These are phyloP conservation scores for Carex littledalei DNA, from an alignment of 176 grass and related monocot genomes.

Conservation along the genomic window DNA sequence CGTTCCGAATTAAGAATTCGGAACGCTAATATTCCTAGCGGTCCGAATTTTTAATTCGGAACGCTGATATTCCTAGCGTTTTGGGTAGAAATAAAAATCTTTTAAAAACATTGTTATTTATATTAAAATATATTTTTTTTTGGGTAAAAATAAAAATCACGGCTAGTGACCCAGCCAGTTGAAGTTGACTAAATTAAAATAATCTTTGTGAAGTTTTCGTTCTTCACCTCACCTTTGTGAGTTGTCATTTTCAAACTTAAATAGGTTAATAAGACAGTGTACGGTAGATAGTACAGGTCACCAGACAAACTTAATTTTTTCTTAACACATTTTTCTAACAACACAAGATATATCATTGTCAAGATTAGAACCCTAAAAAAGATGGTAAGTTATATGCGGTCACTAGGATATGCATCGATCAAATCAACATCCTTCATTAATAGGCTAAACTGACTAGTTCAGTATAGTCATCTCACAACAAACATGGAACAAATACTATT, in stretches of 20 bases:
- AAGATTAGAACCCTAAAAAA: neutral
- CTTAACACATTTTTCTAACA: neutral
- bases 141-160: too few species aligned
- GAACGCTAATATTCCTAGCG: too few species aligned
- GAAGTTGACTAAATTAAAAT: neutral
- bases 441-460: neutral
- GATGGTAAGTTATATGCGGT: neutral
- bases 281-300: neutral
- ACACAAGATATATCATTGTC: neutral
- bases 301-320: neutral
- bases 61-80: too few species aligned
- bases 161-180: neutral
- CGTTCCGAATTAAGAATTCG: too few species aligned
- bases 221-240: neutral
- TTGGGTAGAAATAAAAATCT: too few species aligned
- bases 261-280: neutral
- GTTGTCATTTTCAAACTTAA: neutral
- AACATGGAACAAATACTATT: neutral
- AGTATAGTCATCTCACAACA: neutral
- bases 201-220: neutral
- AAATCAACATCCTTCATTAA: conserved; percentile 16
- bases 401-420: neutral
- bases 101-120: too few species aligned
- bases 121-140: too few species aligned
- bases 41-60: too few species aligned